Evolutionary conservation across 2,329 filamentous ascomycete species (phyloP).

Genomic region (Claviceps sp.): DNA sequence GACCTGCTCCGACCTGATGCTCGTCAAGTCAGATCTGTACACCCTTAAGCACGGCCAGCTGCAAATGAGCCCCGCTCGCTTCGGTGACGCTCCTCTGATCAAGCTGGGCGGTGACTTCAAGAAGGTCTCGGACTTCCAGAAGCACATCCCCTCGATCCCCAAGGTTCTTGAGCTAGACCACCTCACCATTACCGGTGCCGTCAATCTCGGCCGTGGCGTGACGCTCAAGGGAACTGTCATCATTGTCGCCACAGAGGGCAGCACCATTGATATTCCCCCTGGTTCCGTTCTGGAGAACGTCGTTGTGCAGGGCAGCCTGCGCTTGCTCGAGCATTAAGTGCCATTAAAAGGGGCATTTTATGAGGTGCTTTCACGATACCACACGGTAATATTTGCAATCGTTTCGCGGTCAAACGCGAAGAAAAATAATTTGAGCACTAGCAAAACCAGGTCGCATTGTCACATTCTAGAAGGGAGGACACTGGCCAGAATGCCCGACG

Average conservation of each 20-base stretch:
- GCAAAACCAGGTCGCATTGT: not conserved
- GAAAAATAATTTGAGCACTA: not conserved
- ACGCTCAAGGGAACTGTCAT: slow-evolving; percentile 97
- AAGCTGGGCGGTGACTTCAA: slow-evolving; percentile 99
- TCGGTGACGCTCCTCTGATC: slow-evolving; percentile 93
- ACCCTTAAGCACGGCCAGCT: slow-evolving; percentile 97
- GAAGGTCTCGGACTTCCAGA: slow-evolving; percentile 97
- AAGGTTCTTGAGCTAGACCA: slow-evolving; percentile 89
- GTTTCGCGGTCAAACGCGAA: not conserved
- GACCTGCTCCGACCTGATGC: slow-evolving; percentile 98
- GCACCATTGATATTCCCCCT: slow-evolving; percentile 93
- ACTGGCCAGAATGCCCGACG: not conserved
- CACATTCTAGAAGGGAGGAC: not conserved
- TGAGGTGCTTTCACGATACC: not conserved
- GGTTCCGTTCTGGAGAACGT: slow-evolving; percentile 98
- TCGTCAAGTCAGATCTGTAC: slow-evolving; percentile 99
- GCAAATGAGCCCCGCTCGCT: slow-evolving; percentile 89
- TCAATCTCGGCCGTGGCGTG: slow-evolving; percentile 91
- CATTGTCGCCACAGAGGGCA: slow-evolving; percentile 94
- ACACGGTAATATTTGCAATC: not conserved
- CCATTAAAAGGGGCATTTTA: not conserved
- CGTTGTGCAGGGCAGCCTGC: slow-evolving; percentile 92
- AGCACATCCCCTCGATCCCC: slow-evolving; percentile 74
- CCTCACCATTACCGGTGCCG: slow-evolving; percentile 91
- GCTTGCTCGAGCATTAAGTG: slow-evolving; percentile 50